Percentiles rank a stretch among this genome's conserved stretches.
Evolutionary conservation across 164 flowering plant species (phyloP).

Genomic region (Sextonia rubra): DNA sequence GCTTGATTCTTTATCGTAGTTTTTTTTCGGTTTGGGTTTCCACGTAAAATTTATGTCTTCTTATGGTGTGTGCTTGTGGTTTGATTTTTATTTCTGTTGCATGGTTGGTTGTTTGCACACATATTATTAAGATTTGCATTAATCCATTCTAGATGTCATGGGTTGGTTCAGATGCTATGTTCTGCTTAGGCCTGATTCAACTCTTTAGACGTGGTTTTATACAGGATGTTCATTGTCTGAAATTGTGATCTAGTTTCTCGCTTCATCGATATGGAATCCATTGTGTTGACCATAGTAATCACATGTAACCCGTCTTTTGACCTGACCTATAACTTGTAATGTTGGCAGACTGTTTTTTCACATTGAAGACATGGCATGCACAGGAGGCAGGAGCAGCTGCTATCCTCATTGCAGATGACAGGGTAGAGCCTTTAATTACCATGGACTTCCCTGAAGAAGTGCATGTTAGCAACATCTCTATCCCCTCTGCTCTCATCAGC

Average conservation of each 20-base stretch:
- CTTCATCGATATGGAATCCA: neutral
- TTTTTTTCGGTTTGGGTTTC: too few relatives aligned
- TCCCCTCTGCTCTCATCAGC: slow-evolving; percentile 85
- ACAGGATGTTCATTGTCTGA: neutral
- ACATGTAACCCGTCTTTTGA: neutral
- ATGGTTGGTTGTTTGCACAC: too few relatives aligned
- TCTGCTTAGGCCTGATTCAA: neutral
- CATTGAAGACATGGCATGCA: slow-evolving; percentile 93
- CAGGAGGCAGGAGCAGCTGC: slow-evolving; percentile 94
- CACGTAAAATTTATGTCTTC: too few relatives aligned
- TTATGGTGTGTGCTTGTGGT: too few relatives aligned
- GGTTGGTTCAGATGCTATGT: neutral
- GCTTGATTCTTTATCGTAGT: too few relatives aligned
- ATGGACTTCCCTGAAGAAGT: slow-evolving; percentile 94
- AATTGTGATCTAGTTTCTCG: neutral
- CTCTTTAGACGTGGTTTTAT: neutral
- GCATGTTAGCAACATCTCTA: slow-evolving; percentile 50
- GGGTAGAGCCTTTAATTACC: slow-evolving; percentile 74
- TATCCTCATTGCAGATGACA: slow-evolving; percentile 77
- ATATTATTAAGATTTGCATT: too few relatives aligned
- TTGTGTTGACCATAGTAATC: neutral
- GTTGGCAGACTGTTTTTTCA: slow-evolving; percentile 78
- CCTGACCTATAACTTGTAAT: neutral
- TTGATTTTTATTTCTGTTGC: too few relatives aligned
- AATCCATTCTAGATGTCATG: neutral